Conservation (phyloP, 164 flowering plant genomes). For the Brasenia schreberi region DNA sequence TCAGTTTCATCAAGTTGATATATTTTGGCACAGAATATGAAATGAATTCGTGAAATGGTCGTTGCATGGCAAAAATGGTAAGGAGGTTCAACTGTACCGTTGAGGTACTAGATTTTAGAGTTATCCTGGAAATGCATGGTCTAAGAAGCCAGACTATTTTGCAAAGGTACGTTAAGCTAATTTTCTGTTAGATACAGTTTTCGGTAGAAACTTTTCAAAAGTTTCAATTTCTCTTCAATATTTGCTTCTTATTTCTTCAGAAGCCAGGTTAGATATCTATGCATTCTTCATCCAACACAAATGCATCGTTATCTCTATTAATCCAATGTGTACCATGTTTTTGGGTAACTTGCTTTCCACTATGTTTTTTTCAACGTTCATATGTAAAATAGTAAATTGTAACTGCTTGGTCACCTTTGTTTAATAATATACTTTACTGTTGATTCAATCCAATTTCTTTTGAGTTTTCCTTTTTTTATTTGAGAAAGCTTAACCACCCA, state of each 20-base stretch:
- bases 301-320: slow-evolving; percentile 68
- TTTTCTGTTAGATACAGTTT: neutral
- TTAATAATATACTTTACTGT: no score
- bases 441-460: no score
- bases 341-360: slow-evolving; percentile 32
- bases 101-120: slow-evolving; percentile 73
- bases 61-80: slow-evolving; percentile 86
- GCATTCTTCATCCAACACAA: slow-evolving; percentile 58
- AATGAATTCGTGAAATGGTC: slow-evolving; percentile 41
- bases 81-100: slow-evolving; percentile 64
- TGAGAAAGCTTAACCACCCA: no score
- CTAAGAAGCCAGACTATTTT: slow-evolving; percentile 59
- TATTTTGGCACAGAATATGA: neutral
- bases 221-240: neutral
- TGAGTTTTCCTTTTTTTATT: no score
- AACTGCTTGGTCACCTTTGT: no score
- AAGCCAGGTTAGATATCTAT: slow-evolving; percentile 76
- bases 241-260: slow-evolving; percentile 19
- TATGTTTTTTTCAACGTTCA: no score
- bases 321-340: slow-evolving; percentile 73
- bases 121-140: slow-evolving; percentile 69
- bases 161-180: slow-evolving; percentile 41
- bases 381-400: no score
- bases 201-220: neutral
- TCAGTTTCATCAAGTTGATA: neutral